Conservation (phyloP, 179 eudicot species). For the Patellifolia procumbens region DNA sequence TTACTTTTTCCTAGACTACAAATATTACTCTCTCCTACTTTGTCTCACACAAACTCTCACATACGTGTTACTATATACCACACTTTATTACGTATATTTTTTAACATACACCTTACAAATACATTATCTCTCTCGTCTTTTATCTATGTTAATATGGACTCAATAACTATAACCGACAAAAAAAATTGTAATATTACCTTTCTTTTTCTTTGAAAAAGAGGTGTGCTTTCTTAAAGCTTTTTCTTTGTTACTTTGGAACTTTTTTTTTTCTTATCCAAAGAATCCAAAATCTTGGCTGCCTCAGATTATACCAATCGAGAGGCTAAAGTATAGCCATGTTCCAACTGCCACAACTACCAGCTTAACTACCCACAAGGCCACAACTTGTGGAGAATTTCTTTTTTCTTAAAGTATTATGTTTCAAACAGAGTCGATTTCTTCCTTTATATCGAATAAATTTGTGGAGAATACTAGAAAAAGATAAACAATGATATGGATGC, state of each 20-base stretch:
- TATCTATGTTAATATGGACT: too few relatives aligned
- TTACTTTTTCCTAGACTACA: too few relatives aligned
- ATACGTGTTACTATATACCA: too few relatives aligned
- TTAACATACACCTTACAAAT: too few relatives aligned
- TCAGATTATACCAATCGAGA: not conserved
- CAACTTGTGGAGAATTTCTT: not conserved
- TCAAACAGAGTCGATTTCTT: not conserved
- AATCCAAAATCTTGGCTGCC: not conserved
- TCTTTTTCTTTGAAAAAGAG: not conserved
- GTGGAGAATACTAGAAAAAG: not conserved
- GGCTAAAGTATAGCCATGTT: not conserved
- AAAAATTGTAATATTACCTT: too few relatives aligned
- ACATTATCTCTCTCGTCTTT: too few relatives aligned
- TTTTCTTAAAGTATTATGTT: not conserved
- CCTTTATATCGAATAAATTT: not conserved
- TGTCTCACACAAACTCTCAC: too few relatives aligned
- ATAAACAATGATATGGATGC: not conserved
- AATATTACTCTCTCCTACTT: too few relatives aligned
- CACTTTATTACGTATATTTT: too few relatives aligned
- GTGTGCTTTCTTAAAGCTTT: too few relatives aligned
- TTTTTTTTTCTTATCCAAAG: not conserved
- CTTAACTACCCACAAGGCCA: not conserved
- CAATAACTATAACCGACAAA: too few relatives aligned
- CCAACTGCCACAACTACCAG: slow-evolving; percentile 20
- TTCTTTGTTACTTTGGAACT: not conserved